Evolutionary conservation across 2,329 filamentous ascomycete species (phyloP), one percentile per base, ranked within the genome.

Genomic region (Colletotrichum paranaense): DNA sequence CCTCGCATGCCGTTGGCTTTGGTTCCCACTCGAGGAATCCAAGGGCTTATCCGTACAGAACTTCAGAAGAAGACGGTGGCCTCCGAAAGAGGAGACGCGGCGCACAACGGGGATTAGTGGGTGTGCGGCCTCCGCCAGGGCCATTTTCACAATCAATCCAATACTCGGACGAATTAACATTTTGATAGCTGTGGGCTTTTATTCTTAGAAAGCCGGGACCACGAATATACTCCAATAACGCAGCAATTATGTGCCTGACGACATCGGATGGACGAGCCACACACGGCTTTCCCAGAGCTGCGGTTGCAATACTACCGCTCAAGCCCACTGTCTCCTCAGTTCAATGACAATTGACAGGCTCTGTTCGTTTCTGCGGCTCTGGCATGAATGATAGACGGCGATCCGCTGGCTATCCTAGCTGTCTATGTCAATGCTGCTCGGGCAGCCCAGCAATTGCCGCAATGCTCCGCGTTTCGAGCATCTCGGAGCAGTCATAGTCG

Each of bases 51-150:
- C 46, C 52, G 58, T 38, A 70, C 38, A 49, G 49, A 49, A 42
- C 49, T 38, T 65, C 38, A 46, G 58, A 49, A 42, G 52, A 35
- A n/a, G 55, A 60, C 55, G 53, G 30, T 58, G 58, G 42, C 42
- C 60, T 53, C 28, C 60, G 28, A 63, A 30, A n/a, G 42, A 30
- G 52, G 42, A 63, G 42, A 46, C 24, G 68, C 16, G 60, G 49
- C 70, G 46, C 70, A 64, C 55, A 70, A 66, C 30, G 46, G 59
- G 55, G 60, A 46, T 28, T 19, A 32, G 70, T 66, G 70, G 67
- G 70, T 64, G 67, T 73, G 53, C 55, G 60, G 70, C 70, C 70
- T 73, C 60, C 60, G 70, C 70, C 70, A 70, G 53, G 55, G 38
- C 66, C 69, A 30, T 56, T 63, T 69, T 64, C 53, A 72, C 70